Evolutionary conservation across 805 yeast species (phyloP).

Genomic region (Zygotorulaspora sp.): DNA sequence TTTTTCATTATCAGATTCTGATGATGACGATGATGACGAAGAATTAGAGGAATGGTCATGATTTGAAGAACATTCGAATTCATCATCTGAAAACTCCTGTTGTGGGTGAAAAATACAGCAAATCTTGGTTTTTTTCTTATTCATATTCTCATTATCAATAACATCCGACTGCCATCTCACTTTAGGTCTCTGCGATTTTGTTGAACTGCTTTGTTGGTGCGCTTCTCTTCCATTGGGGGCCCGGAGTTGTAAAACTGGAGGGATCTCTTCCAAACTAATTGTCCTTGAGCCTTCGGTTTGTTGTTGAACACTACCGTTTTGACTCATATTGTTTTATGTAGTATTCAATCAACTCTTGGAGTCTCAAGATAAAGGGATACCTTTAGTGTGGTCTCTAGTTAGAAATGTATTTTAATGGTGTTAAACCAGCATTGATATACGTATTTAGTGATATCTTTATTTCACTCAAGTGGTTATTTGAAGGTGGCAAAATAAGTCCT

Average conservation of each 20-base stretch:
- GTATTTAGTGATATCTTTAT: too few species aligned
- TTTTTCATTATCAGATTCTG: constrained; percentile 41
- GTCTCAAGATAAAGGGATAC: neutral
- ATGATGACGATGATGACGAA: constrained; percentile 33
- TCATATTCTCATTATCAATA: constrained; percentile 84
- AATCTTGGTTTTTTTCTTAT: constrained; percentile 85
- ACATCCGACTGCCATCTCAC: constrained; percentile 86
- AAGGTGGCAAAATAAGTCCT: too few species aligned
- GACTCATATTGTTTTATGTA: constrained; percentile 1
- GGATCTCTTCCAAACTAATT: constrained; percentile 18
- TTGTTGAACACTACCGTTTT: constrained; percentile 7
- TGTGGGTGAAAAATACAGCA: constrained; percentile 86
- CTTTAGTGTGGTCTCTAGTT: too few species aligned
- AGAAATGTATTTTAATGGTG: too few species aligned
- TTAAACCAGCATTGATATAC: too few species aligned
- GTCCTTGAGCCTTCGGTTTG: constrained; percentile 21
- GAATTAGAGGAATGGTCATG: constrained; percentile 17
- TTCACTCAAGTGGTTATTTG: too few species aligned
- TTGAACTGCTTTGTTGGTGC: constrained; percentile 3
- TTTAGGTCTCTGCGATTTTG: constrained; percentile 37
- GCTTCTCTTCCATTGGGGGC: constrained; percentile 14
- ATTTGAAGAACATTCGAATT: constrained; percentile 24
- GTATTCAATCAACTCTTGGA: neutral
- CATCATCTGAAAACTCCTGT: constrained; percentile 50
- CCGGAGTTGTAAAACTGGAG: constrained; percentile 29